Conservation (phyloP, 331 rosid species). For the Malus hybrid region DNA sequence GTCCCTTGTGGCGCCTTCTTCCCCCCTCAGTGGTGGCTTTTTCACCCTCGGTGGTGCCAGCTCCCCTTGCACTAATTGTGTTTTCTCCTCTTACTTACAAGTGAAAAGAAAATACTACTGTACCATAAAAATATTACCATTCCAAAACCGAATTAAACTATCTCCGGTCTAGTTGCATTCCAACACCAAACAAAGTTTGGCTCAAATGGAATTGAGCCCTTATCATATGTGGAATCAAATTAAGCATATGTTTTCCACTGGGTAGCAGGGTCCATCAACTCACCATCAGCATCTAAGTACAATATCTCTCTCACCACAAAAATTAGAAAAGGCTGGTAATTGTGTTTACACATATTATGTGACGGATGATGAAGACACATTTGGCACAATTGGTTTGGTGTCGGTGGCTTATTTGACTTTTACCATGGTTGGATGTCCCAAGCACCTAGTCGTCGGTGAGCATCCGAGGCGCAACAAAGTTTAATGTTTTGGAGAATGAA, state of each 20-base stretch:
- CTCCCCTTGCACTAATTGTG: too few relatives aligned
- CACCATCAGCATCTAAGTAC: background rate
- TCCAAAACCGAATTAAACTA: too few relatives aligned
- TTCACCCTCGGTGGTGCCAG: too few relatives aligned
- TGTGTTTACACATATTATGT: background rate
- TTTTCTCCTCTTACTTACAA: too few relatives aligned
- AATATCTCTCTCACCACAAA: background rate
- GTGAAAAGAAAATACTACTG: too few relatives aligned
- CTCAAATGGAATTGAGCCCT: background rate
- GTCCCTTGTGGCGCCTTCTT: too few relatives aligned
- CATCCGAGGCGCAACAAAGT: conserved; percentile 18
- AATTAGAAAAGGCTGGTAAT: background rate
- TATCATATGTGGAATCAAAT: background rate
- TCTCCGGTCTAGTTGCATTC: background rate
- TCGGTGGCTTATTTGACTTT: conserved; percentile 35
- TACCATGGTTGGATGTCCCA: background rate
- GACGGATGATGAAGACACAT: background rate
- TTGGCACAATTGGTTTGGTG: conserved; percentile 18
- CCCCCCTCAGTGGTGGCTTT: too few relatives aligned
- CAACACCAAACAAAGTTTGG: background rate
- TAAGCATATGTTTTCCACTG: background rate
- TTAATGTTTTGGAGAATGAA: background rate
- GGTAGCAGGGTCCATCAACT: background rate
- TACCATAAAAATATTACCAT: too few relatives aligned
- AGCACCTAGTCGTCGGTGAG: background rate